These are phyloP conservation scores for Yamadazyma kitorensis DNA, from an alignment of 805 yeast species.

Conservation along the genomic window DNA sequence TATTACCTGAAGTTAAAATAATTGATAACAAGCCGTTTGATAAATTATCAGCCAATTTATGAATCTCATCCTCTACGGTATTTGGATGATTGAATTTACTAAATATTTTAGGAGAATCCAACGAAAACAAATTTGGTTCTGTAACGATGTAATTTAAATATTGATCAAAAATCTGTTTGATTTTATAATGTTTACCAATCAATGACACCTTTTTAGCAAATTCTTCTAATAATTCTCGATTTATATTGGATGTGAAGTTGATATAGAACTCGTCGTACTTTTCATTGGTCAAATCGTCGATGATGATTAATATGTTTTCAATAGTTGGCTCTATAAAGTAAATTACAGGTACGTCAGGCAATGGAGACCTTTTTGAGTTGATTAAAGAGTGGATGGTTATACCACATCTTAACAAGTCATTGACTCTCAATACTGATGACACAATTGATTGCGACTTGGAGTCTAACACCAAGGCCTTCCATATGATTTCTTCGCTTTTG, in stretches of 20 bases:
- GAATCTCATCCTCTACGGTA: slow-evolving; percentile 74
- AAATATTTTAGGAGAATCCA: slow-evolving; percentile 67
- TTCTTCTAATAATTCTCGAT: slow-evolving; percentile 78
- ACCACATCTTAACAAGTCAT: slow-evolving; percentile 86
- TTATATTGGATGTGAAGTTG: slow-evolving; percentile 80
- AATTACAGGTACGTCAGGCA: slow-evolving; percentile 93
- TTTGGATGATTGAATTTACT: slow-evolving; percentile 65
- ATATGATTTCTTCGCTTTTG: slow-evolving; percentile 64
- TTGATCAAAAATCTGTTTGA: slow-evolving; percentile 91
- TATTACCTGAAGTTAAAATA: slow-evolving; percentile 62
- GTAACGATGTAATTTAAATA: slow-evolving; percentile 89
- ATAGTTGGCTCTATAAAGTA: slow-evolving; percentile 87
- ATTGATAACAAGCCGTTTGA: slow-evolving; percentile 82
- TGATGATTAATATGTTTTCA: slow-evolving; percentile 67
- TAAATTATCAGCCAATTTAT: slow-evolving; percentile 60
- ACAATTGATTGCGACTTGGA: slow-evolving; percentile 76
- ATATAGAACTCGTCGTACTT: slow-evolving; percentile 77
- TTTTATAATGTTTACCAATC: slow-evolving; percentile 64
- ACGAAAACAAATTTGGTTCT: slow-evolving; percentile 84
- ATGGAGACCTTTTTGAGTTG: slow-evolving; percentile 66
- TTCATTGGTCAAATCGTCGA: slow-evolving; percentile 69
- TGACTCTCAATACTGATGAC: slow-evolving; percentile 88
- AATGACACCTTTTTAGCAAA: slow-evolving; percentile 80
- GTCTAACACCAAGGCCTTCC: slow-evolving; percentile 92
- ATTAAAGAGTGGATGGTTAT: slow-evolving; percentile 85